A percentile compares a stretch with the other conserved stretches of the same genome.
Evolutionary conservation across 306 rosid species (phyloP).

Genomic region (Casuarina cunninghamiana): DNA sequence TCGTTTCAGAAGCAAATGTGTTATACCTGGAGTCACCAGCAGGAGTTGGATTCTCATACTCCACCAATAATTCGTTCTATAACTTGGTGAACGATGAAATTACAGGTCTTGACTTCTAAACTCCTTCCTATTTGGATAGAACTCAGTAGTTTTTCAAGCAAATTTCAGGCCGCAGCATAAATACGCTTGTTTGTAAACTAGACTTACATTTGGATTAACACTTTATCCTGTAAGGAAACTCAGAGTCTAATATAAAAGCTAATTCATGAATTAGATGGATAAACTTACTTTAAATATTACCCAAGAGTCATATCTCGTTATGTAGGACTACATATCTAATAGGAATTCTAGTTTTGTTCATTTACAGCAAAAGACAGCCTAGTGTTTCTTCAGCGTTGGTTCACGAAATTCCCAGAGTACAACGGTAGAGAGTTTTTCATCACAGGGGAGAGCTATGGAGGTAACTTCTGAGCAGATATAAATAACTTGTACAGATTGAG

Average conservation of each 20-base stretch:
- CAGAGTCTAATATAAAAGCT: no score
- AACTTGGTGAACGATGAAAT: conserved; percentile 40
- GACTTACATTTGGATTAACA: no score
- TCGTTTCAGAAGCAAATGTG: conserved; percentile 60
- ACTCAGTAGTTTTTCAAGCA: no score
- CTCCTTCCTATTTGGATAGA: no score
- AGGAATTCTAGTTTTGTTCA: background rate
- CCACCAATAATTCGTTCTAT: conserved; percentile 56
- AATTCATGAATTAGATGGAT: no score
- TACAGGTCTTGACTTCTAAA: conserved; percentile 42
- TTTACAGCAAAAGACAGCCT: conserved; percentile 65
- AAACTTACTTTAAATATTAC: no score
- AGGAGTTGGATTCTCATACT: conserved; percentile 87
- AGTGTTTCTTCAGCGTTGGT: conserved; percentile 58
- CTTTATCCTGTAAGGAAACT: no score
- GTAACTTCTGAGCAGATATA: conserved; percentile 22
- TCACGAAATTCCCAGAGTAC: conserved; percentile 51
- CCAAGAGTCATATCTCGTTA: no score
- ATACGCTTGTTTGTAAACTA: no score
- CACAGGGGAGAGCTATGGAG: conserved; percentile 80
- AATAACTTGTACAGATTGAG: background rate
- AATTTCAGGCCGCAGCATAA: no score
- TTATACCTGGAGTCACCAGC: conserved; percentile 72
- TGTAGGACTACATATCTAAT: background rate
- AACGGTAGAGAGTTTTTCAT: conserved; percentile 55